Conservation (phyloP, 345 rosid genomes). For the Pistacia integerrima region DNA sequence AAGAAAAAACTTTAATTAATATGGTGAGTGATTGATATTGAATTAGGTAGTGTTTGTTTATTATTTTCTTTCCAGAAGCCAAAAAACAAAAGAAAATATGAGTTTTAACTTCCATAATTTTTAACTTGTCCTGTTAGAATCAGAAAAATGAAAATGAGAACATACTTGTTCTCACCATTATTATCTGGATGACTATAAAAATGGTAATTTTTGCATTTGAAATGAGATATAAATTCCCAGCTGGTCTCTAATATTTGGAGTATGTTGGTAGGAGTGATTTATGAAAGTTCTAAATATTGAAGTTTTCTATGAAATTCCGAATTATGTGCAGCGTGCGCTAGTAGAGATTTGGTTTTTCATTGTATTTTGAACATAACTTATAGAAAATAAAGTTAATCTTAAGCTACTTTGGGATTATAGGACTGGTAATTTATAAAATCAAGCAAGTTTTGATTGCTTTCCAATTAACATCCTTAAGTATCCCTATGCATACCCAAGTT, state of each 20-base stretch:
- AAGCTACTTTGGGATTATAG: neutral
- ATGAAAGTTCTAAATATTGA: no score
- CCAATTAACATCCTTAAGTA: neutral
- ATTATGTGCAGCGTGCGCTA: neutral
- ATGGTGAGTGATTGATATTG: neutral
- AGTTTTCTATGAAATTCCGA: neutral
- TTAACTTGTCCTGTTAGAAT: neutral
- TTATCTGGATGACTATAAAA: no score
- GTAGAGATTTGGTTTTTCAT: neutral
- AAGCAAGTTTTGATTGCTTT: neutral
- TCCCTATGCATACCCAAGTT: neutral
- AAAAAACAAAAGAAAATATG: neutral
- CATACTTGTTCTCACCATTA: neutral
- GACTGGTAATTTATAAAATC: neutral
- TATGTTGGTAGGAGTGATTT: no score
- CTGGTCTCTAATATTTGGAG: no score
- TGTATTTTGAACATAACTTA: no score
- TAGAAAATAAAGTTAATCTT: no score
- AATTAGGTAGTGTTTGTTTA: neutral
- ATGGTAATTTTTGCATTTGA: no score
- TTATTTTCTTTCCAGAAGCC: neutral
- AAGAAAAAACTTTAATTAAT: neutral
- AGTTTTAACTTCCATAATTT: no score
- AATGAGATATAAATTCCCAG: no score
- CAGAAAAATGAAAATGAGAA: neutral